Evolutionary conservation across 2,329 filamentous ascomycete genomes (phyloP).

Genomic region (Paramyrothecium sp.): DNA sequence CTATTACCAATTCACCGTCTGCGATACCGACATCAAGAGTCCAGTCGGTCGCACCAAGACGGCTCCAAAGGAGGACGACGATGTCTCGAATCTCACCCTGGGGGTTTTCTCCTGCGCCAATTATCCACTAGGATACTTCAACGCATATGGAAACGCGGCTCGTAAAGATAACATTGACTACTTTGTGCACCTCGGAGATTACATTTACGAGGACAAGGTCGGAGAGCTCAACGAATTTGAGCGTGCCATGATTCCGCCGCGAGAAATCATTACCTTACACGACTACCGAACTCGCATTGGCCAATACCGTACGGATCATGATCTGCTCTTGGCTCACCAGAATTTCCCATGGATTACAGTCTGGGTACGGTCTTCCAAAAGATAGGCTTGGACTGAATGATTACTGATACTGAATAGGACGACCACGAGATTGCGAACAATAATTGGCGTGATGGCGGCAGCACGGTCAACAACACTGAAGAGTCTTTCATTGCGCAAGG

Average conservation of each 20-base stretch:
- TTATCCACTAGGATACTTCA: constrained; percentile 58
- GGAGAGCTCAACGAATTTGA: constrained; percentile 17
- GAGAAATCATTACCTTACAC: constrained; percentile 30
- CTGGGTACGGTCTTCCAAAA: constrained; percentile 22
- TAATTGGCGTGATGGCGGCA: constrained; percentile 60
- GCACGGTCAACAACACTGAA: constrained; percentile 64
- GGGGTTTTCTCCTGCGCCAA: constrained; percentile 73
- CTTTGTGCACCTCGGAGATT: constrained; percentile 58
- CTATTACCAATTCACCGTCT: constrained; percentile 69
- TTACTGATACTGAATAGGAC: constrained; percentile 2
- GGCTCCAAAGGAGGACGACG: constrained; percentile 55
- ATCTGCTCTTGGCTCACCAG: constrained; percentile 39
- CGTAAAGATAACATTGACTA: constrained; percentile 60
- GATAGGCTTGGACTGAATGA: background rate
- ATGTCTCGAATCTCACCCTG: constrained; percentile 56
- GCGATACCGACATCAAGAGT: constrained; percentile 59
- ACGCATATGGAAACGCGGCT: constrained; percentile 57
- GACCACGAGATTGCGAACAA: constrained; percentile 58
- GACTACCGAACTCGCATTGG: constrained; percentile 42
- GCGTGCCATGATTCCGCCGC: constrained; percentile 22
- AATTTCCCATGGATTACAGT: constrained; percentile 44
- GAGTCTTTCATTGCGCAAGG: constrained; percentile 56
- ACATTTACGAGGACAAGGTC: constrained; percentile 56
- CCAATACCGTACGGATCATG: constrained; percentile 38
- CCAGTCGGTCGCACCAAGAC: constrained; percentile 70